These are phyloP conservation scores for Coemansia sp. DNA, from an alignment of 192 early-diverging fungal species.

Conservation along the genomic window DNA sequence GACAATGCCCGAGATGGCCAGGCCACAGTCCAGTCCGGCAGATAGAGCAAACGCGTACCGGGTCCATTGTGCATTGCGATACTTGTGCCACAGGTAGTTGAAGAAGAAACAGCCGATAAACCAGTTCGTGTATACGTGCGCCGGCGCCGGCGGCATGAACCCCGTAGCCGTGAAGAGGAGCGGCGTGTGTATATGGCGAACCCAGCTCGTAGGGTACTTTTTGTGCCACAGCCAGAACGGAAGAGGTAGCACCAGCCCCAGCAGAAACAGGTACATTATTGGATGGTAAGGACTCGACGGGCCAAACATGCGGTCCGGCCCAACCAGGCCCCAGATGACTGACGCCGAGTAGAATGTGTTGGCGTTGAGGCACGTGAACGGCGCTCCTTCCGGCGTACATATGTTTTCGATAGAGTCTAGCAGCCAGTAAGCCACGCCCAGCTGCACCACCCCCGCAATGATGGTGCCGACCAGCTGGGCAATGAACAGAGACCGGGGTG, in stretches of 20 bases:
- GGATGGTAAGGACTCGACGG: conserved; percentile 52
- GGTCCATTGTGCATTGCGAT: conserved; percentile 57
- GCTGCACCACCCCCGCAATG: conserved; percentile 61
- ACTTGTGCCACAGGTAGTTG: conserved; percentile 64
- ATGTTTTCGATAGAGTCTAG: conserved; percentile 55
- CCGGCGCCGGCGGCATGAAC: conserved; percentile 57
- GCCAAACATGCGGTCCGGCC: conserved; percentile 64
- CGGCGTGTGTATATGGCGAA: conserved; percentile 63
- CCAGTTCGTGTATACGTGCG: conserved; percentile 47
- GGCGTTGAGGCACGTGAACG: conserved; percentile 59
- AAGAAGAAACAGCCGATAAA: conserved; percentile 61
- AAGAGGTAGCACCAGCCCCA: conserved; percentile 63
- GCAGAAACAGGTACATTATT: conserved; percentile 50
- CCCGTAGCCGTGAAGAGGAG: conserved; percentile 59
- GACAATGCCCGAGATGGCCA: conserved; percentile 45
- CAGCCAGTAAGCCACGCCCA: conserved; percentile 62
- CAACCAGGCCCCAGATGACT: conserved; percentile 76
- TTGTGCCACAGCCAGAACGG: conserved; percentile 61
- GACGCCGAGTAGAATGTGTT: conserved; percentile 64
- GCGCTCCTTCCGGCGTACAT: conserved; percentile 53
- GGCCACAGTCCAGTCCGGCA: conserved; percentile 53
- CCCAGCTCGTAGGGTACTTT: conserved; percentile 57
- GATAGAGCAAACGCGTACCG: conserved; percentile 54
- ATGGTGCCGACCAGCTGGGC: conserved; percentile 74
- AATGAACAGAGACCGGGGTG: conserved; percentile 73